Evolutionary conservation across 495 filamentous ascomycete species (phyloP).

Genomic region (Rusavskia elegans): DNA sequence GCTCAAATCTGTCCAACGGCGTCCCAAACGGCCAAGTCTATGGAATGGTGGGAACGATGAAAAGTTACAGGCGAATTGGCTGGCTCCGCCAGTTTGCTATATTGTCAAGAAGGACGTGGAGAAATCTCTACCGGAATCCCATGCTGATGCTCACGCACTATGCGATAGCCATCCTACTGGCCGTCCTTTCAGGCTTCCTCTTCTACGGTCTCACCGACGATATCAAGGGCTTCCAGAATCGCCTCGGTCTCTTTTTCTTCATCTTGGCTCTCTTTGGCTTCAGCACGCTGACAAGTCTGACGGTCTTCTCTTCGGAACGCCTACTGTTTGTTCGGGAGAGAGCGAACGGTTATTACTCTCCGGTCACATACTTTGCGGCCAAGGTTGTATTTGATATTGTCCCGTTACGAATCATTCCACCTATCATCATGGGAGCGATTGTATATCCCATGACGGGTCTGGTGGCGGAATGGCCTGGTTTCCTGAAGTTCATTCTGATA

Average conservation of each 20-base stretch:
- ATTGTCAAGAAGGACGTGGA: constrained; percentile 83
- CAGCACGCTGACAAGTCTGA: constrained; percentile 83
- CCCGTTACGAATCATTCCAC: constrained; percentile 82
- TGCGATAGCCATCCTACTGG: constrained; percentile 90
- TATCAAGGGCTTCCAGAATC: constrained; percentile 94
- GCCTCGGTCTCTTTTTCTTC: constrained; percentile 98
- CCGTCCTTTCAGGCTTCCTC: constrained; percentile 83
- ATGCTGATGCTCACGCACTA: constrained; percentile 99
- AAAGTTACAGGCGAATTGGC: constrained; percentile 69
- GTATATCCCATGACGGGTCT: constrained; percentile 98
- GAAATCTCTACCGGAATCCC: constrained; percentile 92
- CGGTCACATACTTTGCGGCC: constrained; percentile 86
- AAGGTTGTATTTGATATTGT: constrained; percentile 95
- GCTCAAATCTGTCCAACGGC: constrained; percentile 53
- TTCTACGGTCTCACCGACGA: constrained; percentile 95
- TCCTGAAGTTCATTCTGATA: constrained; percentile 81
- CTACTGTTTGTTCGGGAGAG: constrained; percentile 87
- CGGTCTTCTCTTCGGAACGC: constrained; percentile 84
- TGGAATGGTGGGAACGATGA: constrained; percentile 39
- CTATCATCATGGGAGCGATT: constrained; percentile 91
- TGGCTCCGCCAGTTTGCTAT: constrained; percentile 71
- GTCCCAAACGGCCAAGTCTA: constrained; percentile 42
- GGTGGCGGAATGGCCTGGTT: constrained; percentile 64
- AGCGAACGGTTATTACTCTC: constrained; percentile 96
- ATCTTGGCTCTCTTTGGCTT: constrained; percentile 91